Percentiles rank a stretch among this genome's conserved stretches.
Evolutionary conservation across 192 early-diverging fungal species (phyloP).

Genomic region (Backusella macrospora): DNA sequence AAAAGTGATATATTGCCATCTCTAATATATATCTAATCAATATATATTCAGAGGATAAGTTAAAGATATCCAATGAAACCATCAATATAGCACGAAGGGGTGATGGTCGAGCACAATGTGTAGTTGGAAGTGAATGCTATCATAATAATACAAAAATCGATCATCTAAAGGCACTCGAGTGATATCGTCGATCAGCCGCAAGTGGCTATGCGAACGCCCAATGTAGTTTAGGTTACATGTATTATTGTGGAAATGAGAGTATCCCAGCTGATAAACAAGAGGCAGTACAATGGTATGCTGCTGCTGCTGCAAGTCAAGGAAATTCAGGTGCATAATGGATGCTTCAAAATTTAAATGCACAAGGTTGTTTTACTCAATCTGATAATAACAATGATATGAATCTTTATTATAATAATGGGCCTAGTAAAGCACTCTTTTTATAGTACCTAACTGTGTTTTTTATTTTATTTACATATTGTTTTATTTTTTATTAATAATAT

Average conservation of each 20-base stretch:
- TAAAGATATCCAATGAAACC: slow-evolving; percentile 3
- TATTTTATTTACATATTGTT: too few species aligned
- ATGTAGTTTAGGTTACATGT: not conserved
- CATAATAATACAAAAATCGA: not conserved
- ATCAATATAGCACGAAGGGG: not conserved
- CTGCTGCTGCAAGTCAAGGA: not conserved
- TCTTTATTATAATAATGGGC: not conserved
- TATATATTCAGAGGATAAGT: not conserved
- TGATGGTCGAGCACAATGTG: not conserved
- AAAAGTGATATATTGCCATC: not conserved
- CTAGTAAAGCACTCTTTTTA: not conserved
- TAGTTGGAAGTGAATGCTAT: not conserved
- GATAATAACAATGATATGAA: not conserved
- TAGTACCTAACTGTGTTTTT: not conserved
- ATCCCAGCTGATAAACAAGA: not conserved
- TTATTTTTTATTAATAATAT: too few species aligned
- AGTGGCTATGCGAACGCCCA: not conserved
- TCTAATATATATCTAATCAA: too few species aligned
- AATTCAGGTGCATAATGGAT: not conserved
- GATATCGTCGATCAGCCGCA: not conserved
- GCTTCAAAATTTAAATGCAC: not conserved
- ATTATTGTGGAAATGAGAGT: not conserved
- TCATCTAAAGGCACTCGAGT: not conserved
- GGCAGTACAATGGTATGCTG: not conserved
- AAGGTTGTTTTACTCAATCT: not conserved